Evolutionary conservation across 1,284 basidiomycete species (phyloP).

Genomic region (Cryptococcus hybrid): DNA sequence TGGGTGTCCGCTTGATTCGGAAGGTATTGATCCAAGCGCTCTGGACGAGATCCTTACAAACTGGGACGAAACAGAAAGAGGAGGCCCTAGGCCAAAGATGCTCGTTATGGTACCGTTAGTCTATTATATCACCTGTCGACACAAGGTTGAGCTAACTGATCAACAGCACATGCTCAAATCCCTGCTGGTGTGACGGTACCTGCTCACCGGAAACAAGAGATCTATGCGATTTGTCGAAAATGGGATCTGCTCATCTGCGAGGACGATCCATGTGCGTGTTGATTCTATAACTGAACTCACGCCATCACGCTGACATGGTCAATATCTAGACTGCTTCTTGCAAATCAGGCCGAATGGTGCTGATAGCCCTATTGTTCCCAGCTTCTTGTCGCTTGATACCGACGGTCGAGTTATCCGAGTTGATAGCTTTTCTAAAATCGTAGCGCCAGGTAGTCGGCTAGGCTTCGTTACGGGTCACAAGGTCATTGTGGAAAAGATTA

Average conservation of each 20-base stretch:
- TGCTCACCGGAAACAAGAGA: slow-evolving; percentile 63
- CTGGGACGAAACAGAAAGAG: slow-evolving; percentile 63
- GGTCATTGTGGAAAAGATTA: slow-evolving; percentile 30
- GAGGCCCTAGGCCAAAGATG: slow-evolving; percentile 55
- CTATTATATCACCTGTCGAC: slow-evolving; percentile 25
- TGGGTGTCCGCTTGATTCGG: slow-evolving; percentile 65
- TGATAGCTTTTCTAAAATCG: slow-evolving; percentile 77
- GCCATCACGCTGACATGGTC: neutral
- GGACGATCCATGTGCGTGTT: slow-evolving; percentile 62
- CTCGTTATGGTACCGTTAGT: slow-evolving; percentile 36
- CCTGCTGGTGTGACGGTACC: slow-evolving; percentile 71
- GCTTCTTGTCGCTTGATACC: slow-evolving; percentile 58
- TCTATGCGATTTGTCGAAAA: slow-evolving; percentile 72
- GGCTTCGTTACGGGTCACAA: slow-evolving; percentile 64
- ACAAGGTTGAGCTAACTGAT: neutral
- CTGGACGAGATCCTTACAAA: slow-evolving; percentile 60
- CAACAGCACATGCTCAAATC: slow-evolving; percentile 60
- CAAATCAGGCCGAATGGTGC: slow-evolving; percentile 46
- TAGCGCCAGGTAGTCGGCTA: slow-evolving; percentile 69
- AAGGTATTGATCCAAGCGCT: slow-evolving; percentile 63
- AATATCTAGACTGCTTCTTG: slow-evolving; percentile 45
- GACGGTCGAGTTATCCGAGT: slow-evolving; percentile 75
- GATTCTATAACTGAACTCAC: neutral
- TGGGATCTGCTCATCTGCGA: slow-evolving; percentile 69
- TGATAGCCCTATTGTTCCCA: slow-evolving; percentile 34